These are phyloP conservation scores for Tuber melanosporum DNA, from an alignment of 495 filamentous ascomycete genomes.

Conservation along the genomic window DNA sequence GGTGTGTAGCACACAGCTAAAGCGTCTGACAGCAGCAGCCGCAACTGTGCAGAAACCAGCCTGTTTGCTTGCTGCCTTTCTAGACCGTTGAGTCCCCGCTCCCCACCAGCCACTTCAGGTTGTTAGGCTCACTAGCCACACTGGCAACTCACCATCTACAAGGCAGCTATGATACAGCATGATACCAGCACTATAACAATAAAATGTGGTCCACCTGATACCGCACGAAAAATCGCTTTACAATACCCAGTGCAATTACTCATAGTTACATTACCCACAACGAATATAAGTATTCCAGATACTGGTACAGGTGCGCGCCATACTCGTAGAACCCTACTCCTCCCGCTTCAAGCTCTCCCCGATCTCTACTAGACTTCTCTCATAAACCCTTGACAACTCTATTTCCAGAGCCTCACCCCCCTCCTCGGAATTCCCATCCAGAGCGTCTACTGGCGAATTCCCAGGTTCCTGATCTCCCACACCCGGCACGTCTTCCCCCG, in stretches of 20 bases:
- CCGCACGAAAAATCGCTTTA: background rate
- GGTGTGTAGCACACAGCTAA: background rate
- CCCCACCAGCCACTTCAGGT: background rate
- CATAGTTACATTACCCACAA: background rate
- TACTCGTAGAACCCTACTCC: background rate
- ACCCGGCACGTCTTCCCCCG: background rate
- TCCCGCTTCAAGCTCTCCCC: constrained; percentile 21
- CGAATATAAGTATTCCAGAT: background rate
- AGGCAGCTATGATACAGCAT: too few relatives aligned
- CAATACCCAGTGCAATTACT: background rate
- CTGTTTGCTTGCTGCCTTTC: background rate
- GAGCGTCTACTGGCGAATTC: background rate
- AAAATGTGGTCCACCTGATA: background rate
- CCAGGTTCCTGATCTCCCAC: constrained; percentile 10
- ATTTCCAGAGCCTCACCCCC: constrained; percentile 31
- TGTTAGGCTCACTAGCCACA: background rate
- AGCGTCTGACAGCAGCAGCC: background rate
- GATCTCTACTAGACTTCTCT: constrained; percentile 22
- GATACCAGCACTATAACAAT: background rate
- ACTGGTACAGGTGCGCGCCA: background rate
- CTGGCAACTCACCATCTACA: background rate
- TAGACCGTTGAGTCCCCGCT: background rate
- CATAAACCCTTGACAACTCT: constrained; percentile 37
- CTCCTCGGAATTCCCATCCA: constrained; percentile 6
- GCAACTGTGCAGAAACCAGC: background rate